Evolutionary conservation across 768 basidiomycete species (phyloP).

Genomic region (Imleria badia): DNA sequence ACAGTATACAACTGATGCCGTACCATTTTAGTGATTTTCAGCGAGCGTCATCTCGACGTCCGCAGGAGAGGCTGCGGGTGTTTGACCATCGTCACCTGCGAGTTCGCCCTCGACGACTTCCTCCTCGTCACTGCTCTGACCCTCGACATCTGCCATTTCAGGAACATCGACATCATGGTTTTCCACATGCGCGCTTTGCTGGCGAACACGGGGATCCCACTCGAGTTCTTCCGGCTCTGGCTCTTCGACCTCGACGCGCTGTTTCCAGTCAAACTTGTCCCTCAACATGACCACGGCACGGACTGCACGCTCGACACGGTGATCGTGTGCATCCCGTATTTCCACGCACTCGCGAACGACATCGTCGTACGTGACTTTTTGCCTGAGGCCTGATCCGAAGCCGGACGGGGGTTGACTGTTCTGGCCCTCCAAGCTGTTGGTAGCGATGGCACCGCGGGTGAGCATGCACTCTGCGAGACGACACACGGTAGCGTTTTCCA

Average conservation of each 20-base stretch:
- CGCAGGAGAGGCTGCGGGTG: conserved; percentile 19
- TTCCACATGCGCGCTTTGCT: conserved; percentile 8
- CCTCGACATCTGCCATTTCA: conserved; percentile 29
- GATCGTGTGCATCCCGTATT: conserved; percentile 70
- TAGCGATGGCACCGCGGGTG: conserved; percentile 48
- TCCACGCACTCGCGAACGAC: conserved; percentile 65
- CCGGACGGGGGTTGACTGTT: conserved; percentile 25
- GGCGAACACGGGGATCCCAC: conserved; percentile 57
- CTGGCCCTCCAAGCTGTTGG: conserved; percentile 47
- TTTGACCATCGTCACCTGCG: conserved; percentile 29
- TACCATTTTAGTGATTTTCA: conserved; percentile 8
- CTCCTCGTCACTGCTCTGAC: conserved; percentile 40
- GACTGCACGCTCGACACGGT: conserved; percentile 73
- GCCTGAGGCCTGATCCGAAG: conserved; percentile 22
- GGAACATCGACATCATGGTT: conserved; percentile 6
- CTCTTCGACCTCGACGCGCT: conserved; percentile 73
- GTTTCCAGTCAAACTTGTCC: conserved; percentile 82
- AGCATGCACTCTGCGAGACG: conserved; percentile 66
- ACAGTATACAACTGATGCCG: not conserved
- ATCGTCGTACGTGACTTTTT: conserved; percentile 47
- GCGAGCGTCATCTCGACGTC: conserved; percentile 24
- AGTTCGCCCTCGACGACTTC: conserved; percentile 38
- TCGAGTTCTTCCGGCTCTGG: conserved; percentile 79
- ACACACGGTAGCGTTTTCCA: conserved; percentile 72
- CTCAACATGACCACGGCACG: conserved; percentile 73